Evolutionary conservation across 257 asterid species (phyloP), one percentile per base, ranked within the genome.

Genomic region (Lantana camara): DNA sequence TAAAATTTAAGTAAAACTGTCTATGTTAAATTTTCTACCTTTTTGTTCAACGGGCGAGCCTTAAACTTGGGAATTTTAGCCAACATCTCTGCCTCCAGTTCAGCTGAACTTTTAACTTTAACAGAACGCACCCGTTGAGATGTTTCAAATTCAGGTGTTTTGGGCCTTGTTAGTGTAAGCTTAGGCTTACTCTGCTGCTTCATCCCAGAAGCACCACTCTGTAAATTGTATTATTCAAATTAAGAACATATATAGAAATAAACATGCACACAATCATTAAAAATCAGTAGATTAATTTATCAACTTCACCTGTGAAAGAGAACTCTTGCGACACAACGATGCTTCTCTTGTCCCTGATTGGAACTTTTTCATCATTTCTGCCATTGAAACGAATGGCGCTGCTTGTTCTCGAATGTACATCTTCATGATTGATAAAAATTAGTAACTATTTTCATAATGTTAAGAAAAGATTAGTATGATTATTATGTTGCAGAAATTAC

Each of bases 11-110:
- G 13, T 11, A 49, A 38, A 22, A 55, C 17, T 34, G 11, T 38
- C 48, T 27, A 21, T 6, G 17, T 37, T 20, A 60, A 27, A 30
- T 30, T 32, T 10, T 29, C 1, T 73, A 92, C 98, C 89, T 81
- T 93, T 74, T 90, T 93, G 69, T 87, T 90, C 15, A 90, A 7
- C 0, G 99, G 97, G 44, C 89, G 86, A 54, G 97, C 99, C 80
- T 81, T 90, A 51, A 93, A 93, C 84, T 93, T 88, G 1, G 99
- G 96, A 16, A 88, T 73, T 63, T 90, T 90, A 65, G 96, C 97
- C 90, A 93, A 81, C 88, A 88, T 85, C 79, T 93, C 97, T 78
- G 87, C 95, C 77, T 93, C 99, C 12, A 87, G 56, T 64, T 90
- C 97, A 23, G 95, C 92, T 61, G 95, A 80, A 67, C 96, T 93